Evolutionary conservation across 495 filamentous ascomycete genomes (phyloP), one percentile per base, ranked within the genome.

Genomic region (Aspergillus hancockii): DNA sequence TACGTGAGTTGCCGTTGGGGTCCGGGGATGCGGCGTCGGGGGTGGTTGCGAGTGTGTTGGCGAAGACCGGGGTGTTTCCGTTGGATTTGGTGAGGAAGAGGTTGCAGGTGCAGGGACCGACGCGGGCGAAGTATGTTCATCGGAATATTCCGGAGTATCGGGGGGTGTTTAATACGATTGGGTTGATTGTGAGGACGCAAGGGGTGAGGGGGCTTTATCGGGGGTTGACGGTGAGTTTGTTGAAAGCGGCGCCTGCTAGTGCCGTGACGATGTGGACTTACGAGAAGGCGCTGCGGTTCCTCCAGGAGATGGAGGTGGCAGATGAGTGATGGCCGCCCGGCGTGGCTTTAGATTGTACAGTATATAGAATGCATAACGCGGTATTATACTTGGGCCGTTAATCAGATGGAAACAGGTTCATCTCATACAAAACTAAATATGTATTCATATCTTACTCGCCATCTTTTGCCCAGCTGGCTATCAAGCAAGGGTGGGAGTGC

Each of bases 181-280:
- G 67, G 49, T 69, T 77, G 62, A 96, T 97, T 55, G 62, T 94
- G 50, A 70, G 64, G 62, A 79, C 69, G 14, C 94, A 99, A 69
- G 92, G 94, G 2, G 65, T 81, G 16, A 80, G 90, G 55, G 95
- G 94, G 0, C 66, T 99, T 58, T 99, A 98, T 71, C 79, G 92
- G 49, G 94, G 94, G 3, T 72, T 99, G 60, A 88, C 87, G 4
- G 91, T 98, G 3, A 92, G 91, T 65, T 70, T 99, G 73, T 61
- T 97, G 58, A 99, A 99, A 79, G 92, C 94, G 16, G 95, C 93
- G 30, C 94, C 94, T 49, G 87, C 95, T 21, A 96, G 91, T 73
- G 95, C 94, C 2, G 85, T 97, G 19, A 99, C 94, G 0, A 94
- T 99, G 90, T 99, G 95, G 94, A 97, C 93, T 1, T 98, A 97